Percentiles rank a stretch among this genome's conserved stretches.
Evolutionary conservation across 23 red algal species (phyloP).

Genomic region (Gracilariopsis chorda): DNA sequence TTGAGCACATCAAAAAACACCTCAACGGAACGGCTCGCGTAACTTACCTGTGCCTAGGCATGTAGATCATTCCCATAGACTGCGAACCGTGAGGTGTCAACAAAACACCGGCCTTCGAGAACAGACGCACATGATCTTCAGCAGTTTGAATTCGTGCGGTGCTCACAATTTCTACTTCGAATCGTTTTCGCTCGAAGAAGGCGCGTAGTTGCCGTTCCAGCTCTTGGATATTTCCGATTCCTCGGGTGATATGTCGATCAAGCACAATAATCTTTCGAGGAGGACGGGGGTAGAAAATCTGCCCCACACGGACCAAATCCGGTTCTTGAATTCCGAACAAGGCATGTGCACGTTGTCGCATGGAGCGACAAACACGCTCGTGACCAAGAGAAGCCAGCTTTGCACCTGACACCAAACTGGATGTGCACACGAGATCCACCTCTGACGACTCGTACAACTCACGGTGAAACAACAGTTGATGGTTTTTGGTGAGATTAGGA

Average conservation of each 20-base stretch:
- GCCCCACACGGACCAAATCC: background rate
- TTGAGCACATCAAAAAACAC: too few relatives aligned
- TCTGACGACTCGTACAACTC: too few relatives aligned
- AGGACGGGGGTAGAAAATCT: background rate
- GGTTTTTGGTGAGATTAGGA: background rate
- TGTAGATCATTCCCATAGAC: too few relatives aligned
- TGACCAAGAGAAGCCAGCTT: background rate
- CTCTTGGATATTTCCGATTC: conserved; percentile 4
- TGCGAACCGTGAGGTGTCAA: too few relatives aligned
- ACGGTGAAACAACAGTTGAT: too few relatives aligned
- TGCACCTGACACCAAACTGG: background rate
- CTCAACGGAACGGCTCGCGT: too few relatives aligned
- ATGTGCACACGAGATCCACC: too few relatives aligned
- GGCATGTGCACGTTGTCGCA: background rate
- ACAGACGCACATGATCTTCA: background rate
- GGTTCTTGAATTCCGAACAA: background rate
- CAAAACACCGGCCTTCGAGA: background rate
- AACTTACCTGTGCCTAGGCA: too few relatives aligned
- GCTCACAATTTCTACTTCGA: conserved; percentile 1
- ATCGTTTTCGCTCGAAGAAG: background rate
- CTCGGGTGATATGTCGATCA: background rate
- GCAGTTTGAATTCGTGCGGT: background rate
- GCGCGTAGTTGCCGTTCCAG: background rate
- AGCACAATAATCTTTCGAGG: background rate
- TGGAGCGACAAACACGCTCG: conserved; percentile 11